Evolutionary conservation across 345 rosid genomes (phyloP), one percentile per base, ranked within the genome.

Genomic region (Aegle marmelos): DNA sequence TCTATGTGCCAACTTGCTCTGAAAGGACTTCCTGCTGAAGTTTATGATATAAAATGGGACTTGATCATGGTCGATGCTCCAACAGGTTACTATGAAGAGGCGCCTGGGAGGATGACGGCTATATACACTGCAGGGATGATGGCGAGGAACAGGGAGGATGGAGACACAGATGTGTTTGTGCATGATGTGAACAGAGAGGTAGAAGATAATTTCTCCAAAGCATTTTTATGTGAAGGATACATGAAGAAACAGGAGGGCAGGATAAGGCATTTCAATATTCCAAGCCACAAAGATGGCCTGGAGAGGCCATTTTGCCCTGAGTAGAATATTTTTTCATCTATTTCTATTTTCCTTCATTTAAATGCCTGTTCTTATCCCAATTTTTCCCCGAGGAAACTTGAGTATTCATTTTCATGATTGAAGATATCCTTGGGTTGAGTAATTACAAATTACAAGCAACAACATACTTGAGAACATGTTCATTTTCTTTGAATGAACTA

Each of bases 11-110:
- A 88, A 48, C 88, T 96, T n/a, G 97, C 97, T 13, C 76, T 94
- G 53, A 92, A 92, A 78, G 93, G 98, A 2, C 79, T 96, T 60
- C 98, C 98, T 1, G 75, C 69, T n/a, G 92, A 90, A n/a, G 89
- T 96, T 27, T 93, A 92, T 58, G 92, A 91, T 24, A 86, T 78
- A 2, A 79, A 80, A 10, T 96, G 98, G 97, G 95, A 96, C 77
- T 75, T 94, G 59, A 94, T 96, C 19, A 94, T 92, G 97, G 97
- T 96, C 0, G 97, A 94, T 33, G 99, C 99, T 1, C 97, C 97
- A 0, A 90, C 94, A 0, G 98, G 97, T 3, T 94, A 89, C 83
- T 86, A 88, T 25, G 89, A 89, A 6, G 97, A 92, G 60, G 94
- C 97, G 4, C 99, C 98, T 0, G 97, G 97, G 76, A 89, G 99